Conservation (phyloP, 805 yeast species). For the Blastobotrys muscicola region DNA sequence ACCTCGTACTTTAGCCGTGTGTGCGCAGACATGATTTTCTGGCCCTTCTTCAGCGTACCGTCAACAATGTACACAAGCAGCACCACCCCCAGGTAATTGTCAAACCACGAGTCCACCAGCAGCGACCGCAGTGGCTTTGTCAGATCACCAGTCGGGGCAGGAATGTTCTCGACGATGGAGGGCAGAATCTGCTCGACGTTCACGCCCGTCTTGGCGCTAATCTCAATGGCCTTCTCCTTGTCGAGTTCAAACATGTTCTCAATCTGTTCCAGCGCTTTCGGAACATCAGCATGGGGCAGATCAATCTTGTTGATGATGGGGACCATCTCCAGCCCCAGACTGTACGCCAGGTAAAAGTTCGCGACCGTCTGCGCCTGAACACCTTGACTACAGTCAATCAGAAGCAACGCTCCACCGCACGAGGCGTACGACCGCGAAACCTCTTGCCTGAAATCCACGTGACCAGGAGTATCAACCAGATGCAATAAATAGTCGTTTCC, state of each 20-base stretch:
- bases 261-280: conserved; percentile 75
- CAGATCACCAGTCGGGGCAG: conserved; percentile 56
- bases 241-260: conserved; percentile 74
- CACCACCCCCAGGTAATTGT: conserved; percentile 83
- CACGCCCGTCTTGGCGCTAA: conserved; percentile 86
- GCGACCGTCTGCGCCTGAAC: conserved; percentile 99
- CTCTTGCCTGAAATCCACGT: conserved; percentile 90
- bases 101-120: conserved; percentile 97
- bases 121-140: conserved; percentile 56
- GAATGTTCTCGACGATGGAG: conserved; percentile 69
- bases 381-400: conserved; percentile 94
- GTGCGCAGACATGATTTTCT: conserved; percentile 67
- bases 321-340: conserved; percentile 67
- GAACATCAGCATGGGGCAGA: conserved; percentile 76
- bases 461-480: conserved; percentile 96
- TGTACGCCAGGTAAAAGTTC: conserved; percentile 81
- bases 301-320: conserved; percentile 93
- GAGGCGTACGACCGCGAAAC: conserved; percentile 92
- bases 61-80: conserved; percentile 77
- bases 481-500: conserved; percentile 74
- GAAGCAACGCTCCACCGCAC: conserved; percentile 83
- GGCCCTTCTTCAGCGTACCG: conserved; percentile 67
- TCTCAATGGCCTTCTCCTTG: conserved; percentile 62
- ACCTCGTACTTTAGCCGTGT: conserved; percentile 72
- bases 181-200: conserved; percentile 77